Conservation (phyloP, 116 monocot species). For the Trichopus zeylanicus region DNA sequence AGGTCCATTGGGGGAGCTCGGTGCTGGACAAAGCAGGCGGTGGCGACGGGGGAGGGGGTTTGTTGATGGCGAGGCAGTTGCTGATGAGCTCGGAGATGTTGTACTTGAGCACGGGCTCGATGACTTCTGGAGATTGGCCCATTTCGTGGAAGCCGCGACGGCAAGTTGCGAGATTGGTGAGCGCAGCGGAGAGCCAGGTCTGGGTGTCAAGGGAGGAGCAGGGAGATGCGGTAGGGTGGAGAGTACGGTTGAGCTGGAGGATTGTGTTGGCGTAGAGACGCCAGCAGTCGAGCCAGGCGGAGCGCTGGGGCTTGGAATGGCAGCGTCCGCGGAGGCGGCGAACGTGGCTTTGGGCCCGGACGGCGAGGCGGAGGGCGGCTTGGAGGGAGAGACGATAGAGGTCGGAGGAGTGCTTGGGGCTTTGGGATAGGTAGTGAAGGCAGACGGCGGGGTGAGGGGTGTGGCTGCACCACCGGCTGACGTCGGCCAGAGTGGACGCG, state of each 20-base stretch:
- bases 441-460: constrained; percentile 58
- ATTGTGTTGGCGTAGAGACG: constrained; percentile 56
- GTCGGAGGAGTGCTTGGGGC: constrained; percentile 14
- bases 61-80: constrained; percentile 77
- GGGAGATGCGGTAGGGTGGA: neutral
- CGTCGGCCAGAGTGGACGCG: neutral
- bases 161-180: constrained; percentile 71
- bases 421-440: constrained; percentile 26
- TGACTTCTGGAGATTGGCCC: constrained; percentile 15
- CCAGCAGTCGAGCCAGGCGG: constrained; percentile 55
- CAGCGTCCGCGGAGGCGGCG: constrained; percentile 1
- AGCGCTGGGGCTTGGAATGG: constrained; percentile 6
- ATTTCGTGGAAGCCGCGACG: constrained; percentile 33
- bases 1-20: constrained; percentile 1
- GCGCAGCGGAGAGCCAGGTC: constrained; percentile 79
- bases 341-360: constrained; percentile 36
- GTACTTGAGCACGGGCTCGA: constrained; percentile 30
- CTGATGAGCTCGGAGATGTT: constrained; percentile 68
- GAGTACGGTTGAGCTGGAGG: constrained; percentile 71
- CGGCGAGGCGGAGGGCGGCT: constrained; percentile 23
- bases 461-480: constrained; percentile 45
- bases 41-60: neutral
- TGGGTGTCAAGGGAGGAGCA: constrained; percentile 38
- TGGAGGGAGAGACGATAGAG: constrained; percentile 46
- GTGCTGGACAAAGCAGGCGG: neutral